Evolutionary conservation across 208 protist species (phyloP).

Genomic region (Blechomonas ayalai): DNA sequence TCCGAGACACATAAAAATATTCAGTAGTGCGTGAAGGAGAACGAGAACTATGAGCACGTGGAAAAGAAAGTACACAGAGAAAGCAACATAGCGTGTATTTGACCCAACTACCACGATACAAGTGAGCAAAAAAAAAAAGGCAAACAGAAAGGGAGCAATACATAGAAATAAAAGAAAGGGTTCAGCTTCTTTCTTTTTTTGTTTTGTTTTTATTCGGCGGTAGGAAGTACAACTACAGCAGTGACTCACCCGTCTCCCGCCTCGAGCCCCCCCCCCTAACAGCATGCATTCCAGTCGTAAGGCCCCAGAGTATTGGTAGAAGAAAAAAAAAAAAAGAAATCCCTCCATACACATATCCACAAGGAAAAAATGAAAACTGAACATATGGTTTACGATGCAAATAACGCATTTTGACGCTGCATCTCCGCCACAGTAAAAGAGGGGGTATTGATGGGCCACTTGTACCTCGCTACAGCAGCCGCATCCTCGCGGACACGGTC

Average conservation of each 20-base stretch:
- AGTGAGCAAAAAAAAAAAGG: constrained; percentile 1
- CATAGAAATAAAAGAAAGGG: constrained; percentile 6
- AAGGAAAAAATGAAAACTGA: constrained; percentile 3
- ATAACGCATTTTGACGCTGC: constrained; percentile 35
- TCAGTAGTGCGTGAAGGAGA: too few relatives aligned
- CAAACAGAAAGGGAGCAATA: neutral
- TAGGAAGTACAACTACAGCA: too few relatives aligned
- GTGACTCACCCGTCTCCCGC: too few relatives aligned
- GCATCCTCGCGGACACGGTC: constrained; percentile 18
- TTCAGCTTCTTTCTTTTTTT: neutral
- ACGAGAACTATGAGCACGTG: neutral
- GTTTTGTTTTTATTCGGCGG: neutral
- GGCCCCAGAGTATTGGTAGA: too few relatives aligned
- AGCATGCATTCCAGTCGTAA: too few relatives aligned
- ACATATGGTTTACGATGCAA: constrained; percentile 5
- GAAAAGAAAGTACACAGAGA: neutral
- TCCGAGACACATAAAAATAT: too few relatives aligned
- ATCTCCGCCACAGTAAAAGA: constrained; percentile 44
- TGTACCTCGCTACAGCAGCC: constrained; percentile 17
- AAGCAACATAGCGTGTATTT: neutral
- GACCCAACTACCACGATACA: neutral
- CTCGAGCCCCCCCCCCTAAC: too few relatives aligned
- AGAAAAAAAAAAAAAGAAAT: constrained; percentile 7
- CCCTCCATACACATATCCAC: neutral
- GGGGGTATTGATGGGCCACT: constrained; percentile 29